Percentiles rank a stretch among this genome's conserved stretches.
phyloP scores from a whole-genome alignment of 441 rosid genomes.

The Eruca vesicaria region DNA sequence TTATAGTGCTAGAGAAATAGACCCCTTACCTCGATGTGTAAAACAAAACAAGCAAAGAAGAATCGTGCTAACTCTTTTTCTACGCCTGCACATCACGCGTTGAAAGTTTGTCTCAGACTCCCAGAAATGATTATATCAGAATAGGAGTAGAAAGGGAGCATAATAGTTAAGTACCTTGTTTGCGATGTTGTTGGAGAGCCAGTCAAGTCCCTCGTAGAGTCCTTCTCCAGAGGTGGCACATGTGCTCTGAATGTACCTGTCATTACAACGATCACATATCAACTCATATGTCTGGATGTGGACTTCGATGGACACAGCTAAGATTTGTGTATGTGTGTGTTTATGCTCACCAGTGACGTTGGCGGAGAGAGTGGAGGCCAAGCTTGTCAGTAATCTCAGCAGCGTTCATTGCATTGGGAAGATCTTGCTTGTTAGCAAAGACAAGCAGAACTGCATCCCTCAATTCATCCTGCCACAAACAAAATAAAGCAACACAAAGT shows the following conservation, averaged over 20 bases:
- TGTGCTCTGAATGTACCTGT: slow-evolving; percentile 97
- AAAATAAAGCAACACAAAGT: neutral
- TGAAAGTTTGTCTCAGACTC: neutral
- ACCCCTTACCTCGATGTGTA: neutral
- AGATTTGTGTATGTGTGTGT: neutral
- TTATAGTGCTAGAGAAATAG: neutral
- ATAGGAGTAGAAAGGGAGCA: neutral
- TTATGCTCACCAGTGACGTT: slow-evolving; percentile 40
- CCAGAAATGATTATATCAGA: neutral
- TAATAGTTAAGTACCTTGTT: slow-evolving; percentile 28
- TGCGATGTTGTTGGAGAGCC: slow-evolving; percentile 91
- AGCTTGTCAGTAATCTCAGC: slow-evolving; percentile 57
- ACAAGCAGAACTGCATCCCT: slow-evolving; percentile 46
- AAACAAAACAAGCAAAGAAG: slow-evolving; percentile 19
- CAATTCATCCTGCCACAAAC: slow-evolving; percentile 33
- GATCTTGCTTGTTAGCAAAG: slow-evolving; percentile 46
- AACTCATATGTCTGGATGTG: neutral
- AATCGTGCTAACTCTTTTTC: slow-evolving; percentile 12
- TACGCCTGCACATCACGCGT: slow-evolving; percentile 23
- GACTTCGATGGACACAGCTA: neutral
- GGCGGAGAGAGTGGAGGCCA: slow-evolving; percentile 52
- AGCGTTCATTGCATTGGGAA: slow-evolving; percentile 47
- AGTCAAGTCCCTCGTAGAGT: slow-evolving; percentile 88
- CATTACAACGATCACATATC: neutral
- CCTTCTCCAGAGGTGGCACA: slow-evolving; percentile 98